Percentiles rank a stretch among this genome's conserved stretches.
Conservation (phyloP, 495 filamentous ascomycete species). For the Penicillium ochrochloron region DNA sequence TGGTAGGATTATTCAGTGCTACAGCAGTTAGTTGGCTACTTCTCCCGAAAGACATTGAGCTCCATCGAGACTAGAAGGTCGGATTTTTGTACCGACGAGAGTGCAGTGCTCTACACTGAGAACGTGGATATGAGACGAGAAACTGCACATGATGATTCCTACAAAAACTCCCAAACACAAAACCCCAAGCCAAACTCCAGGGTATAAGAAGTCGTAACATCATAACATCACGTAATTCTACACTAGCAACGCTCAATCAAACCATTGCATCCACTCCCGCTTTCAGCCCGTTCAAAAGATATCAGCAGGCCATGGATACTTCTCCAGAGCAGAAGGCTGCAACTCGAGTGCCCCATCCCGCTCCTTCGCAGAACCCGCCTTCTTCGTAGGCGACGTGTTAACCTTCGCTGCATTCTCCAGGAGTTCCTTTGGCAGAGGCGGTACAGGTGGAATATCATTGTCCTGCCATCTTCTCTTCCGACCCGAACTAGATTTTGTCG, state of each 20-base stretch:
- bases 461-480: constrained; percentile 32
- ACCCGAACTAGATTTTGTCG: constrained; percentile 22
- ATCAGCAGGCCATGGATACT: constrained; percentile 54
- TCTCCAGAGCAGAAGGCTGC: constrained; percentile 22
- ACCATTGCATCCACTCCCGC: not conserved
- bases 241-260: not conserved
- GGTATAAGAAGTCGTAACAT: constrained; percentile 29
- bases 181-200: constrained; percentile 21
- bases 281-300: constrained; percentile 41
- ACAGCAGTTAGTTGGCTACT: not conserved
- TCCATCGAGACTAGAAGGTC: not conserved
- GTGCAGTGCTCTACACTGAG: not conserved
- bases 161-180: not conserved
- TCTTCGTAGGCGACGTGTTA: constrained; percentile 38
- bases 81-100: not conserved
- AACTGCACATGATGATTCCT: not conserved
- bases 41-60: not conserved
- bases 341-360: constrained; percentile 14
- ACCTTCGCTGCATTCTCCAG: constrained; percentile 41
- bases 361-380: constrained; percentile 13
- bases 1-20: not conserved
- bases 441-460: constrained; percentile 50
- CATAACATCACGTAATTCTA: constrained; percentile 19
- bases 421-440: constrained; percentile 49
- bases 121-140: not conserved